These are phyloP conservation scores for Rugosomyces carneus DNA, from an alignment of 1,284 basidiomycete genomes.

Conservation along the genomic window DNA sequence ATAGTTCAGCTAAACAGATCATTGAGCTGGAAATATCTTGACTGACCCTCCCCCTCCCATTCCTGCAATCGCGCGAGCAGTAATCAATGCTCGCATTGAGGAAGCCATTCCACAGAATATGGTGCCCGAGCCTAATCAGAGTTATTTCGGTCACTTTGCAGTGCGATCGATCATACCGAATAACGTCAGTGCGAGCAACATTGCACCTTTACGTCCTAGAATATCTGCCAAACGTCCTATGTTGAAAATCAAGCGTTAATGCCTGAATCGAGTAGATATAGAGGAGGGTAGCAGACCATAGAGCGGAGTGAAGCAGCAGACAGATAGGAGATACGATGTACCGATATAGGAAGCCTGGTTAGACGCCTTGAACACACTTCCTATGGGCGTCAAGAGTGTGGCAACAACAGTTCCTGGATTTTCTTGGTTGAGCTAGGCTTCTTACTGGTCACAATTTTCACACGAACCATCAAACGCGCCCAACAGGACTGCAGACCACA, in stretches of 20 bases:
- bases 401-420: constrained; percentile 70
- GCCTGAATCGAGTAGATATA: constrained; percentile 14
- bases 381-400: constrained; percentile 73
- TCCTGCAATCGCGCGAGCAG: constrained; percentile 77
- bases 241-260: constrained; percentile 18
- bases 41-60: constrained; percentile 86
- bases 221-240: constrained; percentile 83
- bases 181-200: constrained; percentile 73
- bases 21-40: constrained; percentile 10
- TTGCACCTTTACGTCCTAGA: constrained; percentile 78
- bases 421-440: constrained; percentile 10
- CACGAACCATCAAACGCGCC: constrained; percentile 72
- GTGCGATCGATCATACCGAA: constrained; percentile 54
- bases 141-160: constrained; percentile 13
- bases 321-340: constrained; percentile 80
- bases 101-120: constrained; percentile 77
- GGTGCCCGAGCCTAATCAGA: constrained; percentile 64
- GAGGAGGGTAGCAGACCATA: constrained; percentile 54
- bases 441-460: constrained; percentile 10
- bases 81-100: constrained; percentile 79
- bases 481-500: constrained; percentile 77
- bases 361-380: constrained; percentile 72
- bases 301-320: constrained; percentile 87
- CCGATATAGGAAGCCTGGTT: constrained; percentile 83
- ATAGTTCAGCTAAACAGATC: constrained; percentile 14